Conservation (phyloP, 352 stramenopile species). For the Phytophthora litchii region DNA sequence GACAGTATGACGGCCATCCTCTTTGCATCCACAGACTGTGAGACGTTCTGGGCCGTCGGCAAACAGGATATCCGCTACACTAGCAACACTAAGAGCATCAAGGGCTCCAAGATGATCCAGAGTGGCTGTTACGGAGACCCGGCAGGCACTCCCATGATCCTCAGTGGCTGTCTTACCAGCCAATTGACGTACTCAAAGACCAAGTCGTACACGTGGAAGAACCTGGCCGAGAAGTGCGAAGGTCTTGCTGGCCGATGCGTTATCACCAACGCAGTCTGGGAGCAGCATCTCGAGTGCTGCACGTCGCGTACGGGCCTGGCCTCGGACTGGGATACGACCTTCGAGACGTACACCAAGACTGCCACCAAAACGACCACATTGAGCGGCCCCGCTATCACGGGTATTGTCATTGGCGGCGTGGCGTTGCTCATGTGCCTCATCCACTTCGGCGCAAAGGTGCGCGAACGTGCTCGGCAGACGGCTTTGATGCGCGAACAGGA, state of each 20-base stretch:
- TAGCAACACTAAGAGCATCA: slow-evolving; percentile 69
- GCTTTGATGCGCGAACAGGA: slow-evolving; percentile 89
- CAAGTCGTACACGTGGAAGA: slow-evolving; percentile 85
- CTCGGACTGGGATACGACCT: slow-evolving; percentile 77
- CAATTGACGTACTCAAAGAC: slow-evolving; percentile 80
- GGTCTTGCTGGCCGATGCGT: slow-evolving; percentile 78
- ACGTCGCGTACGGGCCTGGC: slow-evolving; percentile 52
- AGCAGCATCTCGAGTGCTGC: slow-evolving; percentile 85
- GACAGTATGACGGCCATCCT: slow-evolving; percentile 72
- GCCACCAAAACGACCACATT: slow-evolving; percentile 56
- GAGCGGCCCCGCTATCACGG: slow-evolving; percentile 72
- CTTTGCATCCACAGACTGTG: slow-evolving; percentile 85
- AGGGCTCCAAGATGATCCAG: slow-evolving; percentile 86
- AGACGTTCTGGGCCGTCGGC: slow-evolving; percentile 85
- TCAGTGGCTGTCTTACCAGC: slow-evolving; percentile 80
- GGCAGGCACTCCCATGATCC: slow-evolving; percentile 62
- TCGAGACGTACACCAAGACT: slow-evolving; percentile 69
- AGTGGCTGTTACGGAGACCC: slow-evolving; percentile 81
- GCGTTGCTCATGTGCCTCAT: slow-evolving; percentile 79
- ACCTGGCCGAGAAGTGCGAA: slow-evolving; percentile 80
- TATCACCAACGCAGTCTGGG: slow-evolving; percentile 88
- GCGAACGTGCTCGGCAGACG: slow-evolving; percentile 80
- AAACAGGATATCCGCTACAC: slow-evolving; percentile 81
- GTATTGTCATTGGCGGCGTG: slow-evolving; percentile 86
- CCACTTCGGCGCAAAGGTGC: slow-evolving; percentile 85